Evolutionary conservation across 352 stramenopile species (phyloP).

Genomic region (Phytophthora fragariaefolia): DNA sequence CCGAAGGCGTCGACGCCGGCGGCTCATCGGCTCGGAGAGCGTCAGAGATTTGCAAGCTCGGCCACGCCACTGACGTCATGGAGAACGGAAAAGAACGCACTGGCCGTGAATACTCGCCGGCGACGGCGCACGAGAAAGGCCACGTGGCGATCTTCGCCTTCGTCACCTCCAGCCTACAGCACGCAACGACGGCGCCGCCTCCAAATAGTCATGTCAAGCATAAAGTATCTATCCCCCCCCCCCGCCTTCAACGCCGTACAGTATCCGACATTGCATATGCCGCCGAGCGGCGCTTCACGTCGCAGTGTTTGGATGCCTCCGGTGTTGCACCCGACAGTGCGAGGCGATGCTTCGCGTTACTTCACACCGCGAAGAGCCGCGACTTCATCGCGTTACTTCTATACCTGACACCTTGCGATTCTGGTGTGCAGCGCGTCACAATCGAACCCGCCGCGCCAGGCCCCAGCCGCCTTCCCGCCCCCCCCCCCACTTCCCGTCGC

Average conservation of each 20-base stretch:
- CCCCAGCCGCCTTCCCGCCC: no score
- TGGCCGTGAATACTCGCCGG: slow-evolving; percentile 25
- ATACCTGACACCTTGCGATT: slow-evolving; percentile 27
- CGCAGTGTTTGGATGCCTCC: slow-evolving; percentile 26
- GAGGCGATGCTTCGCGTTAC: slow-evolving; percentile 10
- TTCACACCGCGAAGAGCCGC: slow-evolving; percentile 20
- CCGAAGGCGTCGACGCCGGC: slow-evolving; percentile 3
- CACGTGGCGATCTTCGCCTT: neutral
- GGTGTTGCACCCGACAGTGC: slow-evolving; percentile 11
- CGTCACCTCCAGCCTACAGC: neutral
- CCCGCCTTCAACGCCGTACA: no score
- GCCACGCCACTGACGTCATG: slow-evolving; percentile 30
- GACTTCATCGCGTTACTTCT: slow-evolving; percentile 44
- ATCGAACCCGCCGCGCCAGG: slow-evolving; percentile 23
- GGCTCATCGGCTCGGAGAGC: neutral
- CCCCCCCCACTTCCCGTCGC: neutral
- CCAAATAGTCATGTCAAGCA: neutral
- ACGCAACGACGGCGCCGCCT: neutral
- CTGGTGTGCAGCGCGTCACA: slow-evolving; percentile 33
- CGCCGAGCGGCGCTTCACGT: neutral
- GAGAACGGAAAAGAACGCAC: slow-evolving; percentile 35
- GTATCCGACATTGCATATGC: no score
- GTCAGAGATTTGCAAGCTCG: slow-evolving; percentile 32
- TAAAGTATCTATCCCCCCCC: neutral
- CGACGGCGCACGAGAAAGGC: neutral